Percentiles rank a stretch among this genome's conserved stretches.
Evolutionary conservation across 495 filamentous ascomycete species (phyloP).

Genomic region (Penicillium chermesinum): DNA sequence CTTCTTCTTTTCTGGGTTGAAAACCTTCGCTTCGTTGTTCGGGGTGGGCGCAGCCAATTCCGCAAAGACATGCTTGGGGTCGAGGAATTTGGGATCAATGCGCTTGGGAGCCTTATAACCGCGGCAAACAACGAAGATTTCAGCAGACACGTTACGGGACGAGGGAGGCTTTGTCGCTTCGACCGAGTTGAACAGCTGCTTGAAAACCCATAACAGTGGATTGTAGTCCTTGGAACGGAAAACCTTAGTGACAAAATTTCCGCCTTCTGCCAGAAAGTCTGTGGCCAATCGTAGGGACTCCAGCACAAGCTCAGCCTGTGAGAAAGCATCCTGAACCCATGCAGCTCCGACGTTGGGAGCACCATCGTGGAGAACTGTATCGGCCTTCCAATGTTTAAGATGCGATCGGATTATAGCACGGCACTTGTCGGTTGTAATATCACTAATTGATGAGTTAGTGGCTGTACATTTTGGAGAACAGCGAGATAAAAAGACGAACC

Average conservation of each 20-base stretch:
- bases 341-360: slow-evolving; percentile 96
- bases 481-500: not conserved
- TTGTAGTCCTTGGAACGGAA: slow-evolving; percentile 99
- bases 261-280: slow-evolving; percentile 85
- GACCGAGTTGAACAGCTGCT: slow-evolving; percentile 89
- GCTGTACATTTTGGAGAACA: not conserved
- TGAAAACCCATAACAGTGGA: slow-evolving; percentile 93
- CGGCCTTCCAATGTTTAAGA: slow-evolving; percentile 95
- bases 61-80: slow-evolving; percentile 87
- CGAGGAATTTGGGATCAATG: slow-evolving; percentile 88
- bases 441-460: slow-evolving; percentile 34
- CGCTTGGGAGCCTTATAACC: slow-evolving; percentile 91
- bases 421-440: slow-evolving; percentile 97
- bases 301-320: slow-evolving; percentile 90
- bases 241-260: slow-evolving; percentile 95
- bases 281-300: slow-evolving; percentile 90
- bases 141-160: slow-evolving; percentile 89
- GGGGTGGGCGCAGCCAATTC: slow-evolving; percentile 84
- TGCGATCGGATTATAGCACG: slow-evolving; percentile 85
- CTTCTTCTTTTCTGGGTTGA: slow-evolving; percentile 96
- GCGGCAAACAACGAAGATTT: slow-evolving; percentile 96
- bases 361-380: slow-evolving; percentile 96
- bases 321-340: slow-evolving; percentile 98
- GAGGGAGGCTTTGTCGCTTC: slow-evolving; percentile 97
- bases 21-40: slow-evolving; percentile 96